A percentile compares a stretch with the other conserved stretches of the same genome.
Conservation (phyloP, 2,329 filamentous ascomycete species). For the Fonsecaea multimorphosa region DNA sequence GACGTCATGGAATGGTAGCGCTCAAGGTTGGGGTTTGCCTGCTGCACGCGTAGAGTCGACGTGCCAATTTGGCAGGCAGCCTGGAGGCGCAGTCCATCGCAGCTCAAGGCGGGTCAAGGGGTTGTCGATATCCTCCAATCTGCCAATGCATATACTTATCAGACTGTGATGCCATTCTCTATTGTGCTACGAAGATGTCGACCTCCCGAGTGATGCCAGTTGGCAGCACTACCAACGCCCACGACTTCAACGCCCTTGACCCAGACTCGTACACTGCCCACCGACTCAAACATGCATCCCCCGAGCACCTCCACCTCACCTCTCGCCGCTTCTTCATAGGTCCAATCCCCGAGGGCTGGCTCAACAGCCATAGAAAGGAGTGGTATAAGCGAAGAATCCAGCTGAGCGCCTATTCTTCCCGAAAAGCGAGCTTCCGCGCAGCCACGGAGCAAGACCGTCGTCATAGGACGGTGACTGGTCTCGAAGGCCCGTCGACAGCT, state of each 20-base stretch:
- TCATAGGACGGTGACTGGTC: constrained; percentile 44
- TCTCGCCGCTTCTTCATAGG: constrained; percentile 69
- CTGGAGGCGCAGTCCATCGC: neutral
- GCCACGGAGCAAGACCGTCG: constrained; percentile 53
- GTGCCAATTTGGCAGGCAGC: neutral
- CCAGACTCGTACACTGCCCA: constrained; percentile 61
- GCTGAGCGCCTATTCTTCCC: constrained; percentile 55
- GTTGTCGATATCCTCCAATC: neutral
- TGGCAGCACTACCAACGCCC: constrained; percentile 25
- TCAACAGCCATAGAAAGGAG: constrained; percentile 66
- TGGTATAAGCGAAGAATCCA: constrained; percentile 62
- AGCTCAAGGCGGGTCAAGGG: neutral
- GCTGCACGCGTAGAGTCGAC: neutral
- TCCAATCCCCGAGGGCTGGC: constrained; percentile 69
- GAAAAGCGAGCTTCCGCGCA: constrained; percentile 59
- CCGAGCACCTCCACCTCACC: constrained; percentile 67
- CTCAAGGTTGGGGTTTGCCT: neutral
- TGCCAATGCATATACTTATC: neutral
- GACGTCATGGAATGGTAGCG: neutral
- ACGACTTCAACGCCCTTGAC: constrained; percentile 47
- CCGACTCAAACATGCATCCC: constrained; percentile 65
- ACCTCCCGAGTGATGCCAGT: constrained; percentile 29
- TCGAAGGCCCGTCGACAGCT: constrained; percentile 42
- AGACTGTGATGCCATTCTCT: neutral
- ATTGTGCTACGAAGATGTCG: constrained; percentile 17